Conservation (phyloP, 2,329 filamentous ascomycete species). For the Pseudopyrenochaeta lycopersici region DNA sequence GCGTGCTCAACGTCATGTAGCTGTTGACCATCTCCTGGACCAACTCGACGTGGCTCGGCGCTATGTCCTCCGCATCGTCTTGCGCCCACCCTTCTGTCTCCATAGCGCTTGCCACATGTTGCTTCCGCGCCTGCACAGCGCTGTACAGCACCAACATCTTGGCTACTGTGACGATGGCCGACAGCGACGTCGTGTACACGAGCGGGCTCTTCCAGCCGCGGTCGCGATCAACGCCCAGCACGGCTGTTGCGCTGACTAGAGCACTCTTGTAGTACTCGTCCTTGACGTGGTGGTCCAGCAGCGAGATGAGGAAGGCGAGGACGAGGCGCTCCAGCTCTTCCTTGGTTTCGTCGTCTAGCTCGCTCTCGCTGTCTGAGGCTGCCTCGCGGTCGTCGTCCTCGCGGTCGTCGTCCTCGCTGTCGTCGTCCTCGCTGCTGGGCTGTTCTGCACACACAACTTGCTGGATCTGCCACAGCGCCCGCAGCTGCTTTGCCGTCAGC, state of each 20-base stretch:
- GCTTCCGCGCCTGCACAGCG: background rate
- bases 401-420: too few species aligned
- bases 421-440: too few species aligned
- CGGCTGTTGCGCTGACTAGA: constrained; percentile 4
- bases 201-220: constrained; percentile 6
- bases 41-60: constrained; percentile 1
- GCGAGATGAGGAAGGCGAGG: constrained; percentile 1
- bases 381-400: too few species aligned
- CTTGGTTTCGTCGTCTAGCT: background rate
- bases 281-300: constrained; percentile 5
- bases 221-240: constrained; percentile 6
- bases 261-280: constrained; percentile 9
- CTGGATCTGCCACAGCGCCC: too few species aligned
- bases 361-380: too few species aligned
- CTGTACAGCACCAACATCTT: constrained; percentile 10
- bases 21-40: constrained; percentile 2
- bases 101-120: background rate
- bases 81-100: background rate
- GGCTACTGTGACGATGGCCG: constrained; percentile 4
- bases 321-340: background rate
- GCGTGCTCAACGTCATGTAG: background rate
- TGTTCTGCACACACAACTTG: too few species aligned
- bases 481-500: too few species aligned
- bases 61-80: background rate
- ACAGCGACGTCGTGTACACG: constrained; percentile 4